Evolutionary conservation across 768 basidiomycete species (phyloP), one percentile per base, ranked within the genome.

Genomic region (Boletus barrowsii): DNA sequence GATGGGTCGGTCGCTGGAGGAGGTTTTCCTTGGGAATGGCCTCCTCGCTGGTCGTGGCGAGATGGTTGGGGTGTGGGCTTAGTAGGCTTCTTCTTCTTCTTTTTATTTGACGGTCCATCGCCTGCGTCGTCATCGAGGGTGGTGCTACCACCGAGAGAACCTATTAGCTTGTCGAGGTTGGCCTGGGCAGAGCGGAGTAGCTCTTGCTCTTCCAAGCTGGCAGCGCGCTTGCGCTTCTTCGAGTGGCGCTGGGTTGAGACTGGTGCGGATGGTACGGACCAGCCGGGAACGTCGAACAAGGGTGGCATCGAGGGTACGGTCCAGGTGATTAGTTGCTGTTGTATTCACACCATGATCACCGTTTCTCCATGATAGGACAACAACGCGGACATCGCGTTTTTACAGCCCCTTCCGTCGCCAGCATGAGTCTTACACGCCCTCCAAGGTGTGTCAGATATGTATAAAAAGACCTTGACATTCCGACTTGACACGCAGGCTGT

Each of bases 241-340:
- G 67, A 56, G 22, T 67, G 66, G 36, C 55, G 60, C 6, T 70
- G 62, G 41, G 74, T 70, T 30, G 71, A 53, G 42, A 81, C 67
- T 7, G 80, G 78, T 0, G 57, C 68, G 20, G 74, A 66, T 36
- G 76, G 69, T 14, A 88, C 70, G 30, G 80, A 76, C 87, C 87
- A 89, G 17, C 87, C 87, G 4, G 86, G 82, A 18, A 88, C 82
- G 41, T 85, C 74, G 68, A 89, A 88, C 58, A 82, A 72, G 53
- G 77, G 65, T 30, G 63, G 49, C 66, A 68, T 66, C 3, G 53
- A 47, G 47, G 33, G 48, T 24, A 17, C 13, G 41, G 53, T 56
- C 29, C 50, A 49, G 41, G 56, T 48, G 35, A 47, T 10, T n/a
- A 22, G 22, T 22, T 22, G 22, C 22, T 22, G 22, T 39, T 17